phyloP scores from a whole-genome alignment of 495 filamentous ascomycete genomes.

The Aspergillus panamensis region DNA sequence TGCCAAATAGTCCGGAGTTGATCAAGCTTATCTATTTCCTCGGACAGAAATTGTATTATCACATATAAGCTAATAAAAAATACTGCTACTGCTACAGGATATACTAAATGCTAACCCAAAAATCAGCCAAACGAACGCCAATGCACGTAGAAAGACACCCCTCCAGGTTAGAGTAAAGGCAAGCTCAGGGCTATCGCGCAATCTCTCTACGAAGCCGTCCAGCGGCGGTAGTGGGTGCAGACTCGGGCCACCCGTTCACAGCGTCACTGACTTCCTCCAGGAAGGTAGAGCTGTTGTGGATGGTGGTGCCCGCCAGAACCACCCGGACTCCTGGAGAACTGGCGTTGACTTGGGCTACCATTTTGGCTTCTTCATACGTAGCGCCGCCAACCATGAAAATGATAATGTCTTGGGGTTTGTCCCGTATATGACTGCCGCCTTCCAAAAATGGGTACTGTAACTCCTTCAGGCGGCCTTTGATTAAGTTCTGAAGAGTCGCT shows the following conservation, averaged over 20 bases:
- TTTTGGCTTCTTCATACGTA: constrained; percentile 96
- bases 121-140: constrained; percentile 16
- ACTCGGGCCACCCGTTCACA: constrained; percentile 76
- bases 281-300: constrained; percentile 85
- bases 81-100: not conserved
- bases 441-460: constrained; percentile 90
- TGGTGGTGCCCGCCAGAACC: constrained; percentile 77
- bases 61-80: not conserved
- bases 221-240: constrained; percentile 62
- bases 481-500: constrained; percentile 81
- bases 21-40: not conserved
- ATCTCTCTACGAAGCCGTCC: constrained; percentile 67
- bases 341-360: constrained; percentile 87
- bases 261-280: constrained; percentile 82
- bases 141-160: not conserved
- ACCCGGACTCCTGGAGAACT: constrained; percentile 83
- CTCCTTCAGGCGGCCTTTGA: constrained; percentile 83
- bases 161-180: not conserved
- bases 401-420: constrained; percentile 95
- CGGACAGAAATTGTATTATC: not conserved
- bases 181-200: constrained; percentile 29
- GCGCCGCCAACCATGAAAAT: constrained; percentile 90
- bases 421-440: constrained; percentile 73
- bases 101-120: constrained; percentile 11
- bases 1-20: no score